Evolutionary conservation across 306 rosid species (phyloP), one percentile per base, ranked within the genome.

Genomic region (Urtica urens): DNA sequence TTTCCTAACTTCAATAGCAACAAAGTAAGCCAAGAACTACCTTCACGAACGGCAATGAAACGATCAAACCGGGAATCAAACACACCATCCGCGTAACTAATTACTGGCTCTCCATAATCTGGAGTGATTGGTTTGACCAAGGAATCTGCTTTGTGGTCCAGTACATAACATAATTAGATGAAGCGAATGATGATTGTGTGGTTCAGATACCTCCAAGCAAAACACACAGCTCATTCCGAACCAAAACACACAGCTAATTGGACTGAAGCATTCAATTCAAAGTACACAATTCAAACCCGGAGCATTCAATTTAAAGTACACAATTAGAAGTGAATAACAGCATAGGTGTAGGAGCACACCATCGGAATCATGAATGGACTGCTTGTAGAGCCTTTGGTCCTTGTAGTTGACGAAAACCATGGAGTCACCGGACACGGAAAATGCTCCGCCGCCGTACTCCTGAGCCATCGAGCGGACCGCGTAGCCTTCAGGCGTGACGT

Each of bases 381-480:
- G 99, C 75, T 66, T 71, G 75, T 85, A 82, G 39, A 92, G 72
- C 30, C 96, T 77, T 62, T 92, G 99, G 53, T 92, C 99, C 69
- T 77, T 73, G 66, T 82, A 85, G 57, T 92, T 92, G 3, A 87
- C 72, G 62, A 92, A 85, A 58, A 82, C 51, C 55, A 85, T 59
- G 19, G 47, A 38, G 58, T 82, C 81, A 13, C 94, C 94, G 1
- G 78, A 71, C 50, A 85, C 82, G 5, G 70, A 60, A 52, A 92
- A 92, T 16, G 79, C 94, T 43, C 94, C 96, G 35, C 94, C 96
- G 26, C 96, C 96, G 59, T 85, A 92, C 54, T 92, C 99, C 68
- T 85, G 99, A 20, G 94, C 84, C 73, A 78, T n/a, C 17, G 78
- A 79, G 64, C 99, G 78, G 50, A 92, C 99, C 43, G 76, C 82